phyloP scores from a whole-genome alignment of 2,329 filamentous ascomycete genomes.

The Exophiala xenobiotica region DNA sequence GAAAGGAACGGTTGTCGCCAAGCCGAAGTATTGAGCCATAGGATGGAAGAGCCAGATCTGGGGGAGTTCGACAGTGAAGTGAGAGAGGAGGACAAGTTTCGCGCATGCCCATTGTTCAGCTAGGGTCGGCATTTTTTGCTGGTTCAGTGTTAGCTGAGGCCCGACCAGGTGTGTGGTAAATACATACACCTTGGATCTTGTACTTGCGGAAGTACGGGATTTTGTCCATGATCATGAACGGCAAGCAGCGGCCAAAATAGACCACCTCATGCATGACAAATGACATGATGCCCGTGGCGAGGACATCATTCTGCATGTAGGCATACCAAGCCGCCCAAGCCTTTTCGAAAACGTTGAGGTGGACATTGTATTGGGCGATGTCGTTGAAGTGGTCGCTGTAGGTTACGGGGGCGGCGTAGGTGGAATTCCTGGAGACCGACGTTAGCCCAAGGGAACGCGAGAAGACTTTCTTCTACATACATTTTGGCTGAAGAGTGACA shows the following conservation, averaged over 20 bases:
- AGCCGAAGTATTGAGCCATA: conserved; percentile 86
- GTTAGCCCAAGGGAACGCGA: conserved; percentile 1
- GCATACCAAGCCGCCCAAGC: conserved; percentile 97
- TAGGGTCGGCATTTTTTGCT: conserved; percentile 84
- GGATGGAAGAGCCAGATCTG: conserved; percentile 89
- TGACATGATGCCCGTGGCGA: conserved; percentile 96
- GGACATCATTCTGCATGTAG: conserved; percentile 95
- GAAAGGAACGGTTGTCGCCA: conserved; percentile 86
- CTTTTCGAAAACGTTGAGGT: conserved; percentile 81
- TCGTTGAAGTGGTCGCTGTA: conserved; percentile 67
- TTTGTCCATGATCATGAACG: conserved; percentile 88
- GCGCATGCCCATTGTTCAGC: conserved; percentile 95
- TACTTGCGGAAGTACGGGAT: conserved; percentile 87
- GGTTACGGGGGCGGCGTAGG: conserved; percentile 48
- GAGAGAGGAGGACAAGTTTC: conserved; percentile 84
- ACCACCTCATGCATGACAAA: conserved; percentile 92
- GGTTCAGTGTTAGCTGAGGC: conserved; percentile 25
- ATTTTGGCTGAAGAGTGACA: conserved; percentile 9
- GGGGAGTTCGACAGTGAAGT: conserved; percentile 96
- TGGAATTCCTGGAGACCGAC: conserved; percentile 45
- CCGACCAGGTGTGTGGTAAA: conserved; percentile 20
- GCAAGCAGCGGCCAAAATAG: conserved; percentile 89
- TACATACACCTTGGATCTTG: conserved; percentile 82
- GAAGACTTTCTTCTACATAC: conserved; percentile 1
- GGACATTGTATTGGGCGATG: conserved; percentile 71